phyloP scores from a whole-genome alignment of 306 rosid species.

The Vigna unguiculata region DNA sequence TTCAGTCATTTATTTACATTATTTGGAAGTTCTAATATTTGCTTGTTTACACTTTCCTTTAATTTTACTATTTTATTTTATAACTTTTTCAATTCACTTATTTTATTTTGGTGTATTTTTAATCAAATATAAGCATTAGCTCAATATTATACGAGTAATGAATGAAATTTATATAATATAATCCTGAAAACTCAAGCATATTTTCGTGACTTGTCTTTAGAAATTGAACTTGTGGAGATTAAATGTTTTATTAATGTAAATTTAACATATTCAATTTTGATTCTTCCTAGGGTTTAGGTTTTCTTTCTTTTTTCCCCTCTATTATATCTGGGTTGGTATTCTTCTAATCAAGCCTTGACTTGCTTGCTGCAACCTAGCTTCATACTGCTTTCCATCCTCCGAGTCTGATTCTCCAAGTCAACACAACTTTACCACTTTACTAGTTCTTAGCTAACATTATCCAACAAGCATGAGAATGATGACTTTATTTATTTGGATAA shows the following conservation, averaged over 20 bases:
- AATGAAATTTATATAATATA: too few species aligned
- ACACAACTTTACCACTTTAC: slow-evolving; percentile 4
- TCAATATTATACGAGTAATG: too few species aligned
- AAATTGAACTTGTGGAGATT: slow-evolving; percentile 50
- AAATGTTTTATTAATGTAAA: too few species aligned
- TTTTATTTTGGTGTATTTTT: too few species aligned
- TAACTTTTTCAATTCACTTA: too few species aligned
- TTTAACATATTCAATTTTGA: slow-evolving; percentile 64
- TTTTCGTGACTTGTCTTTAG: too few species aligned
- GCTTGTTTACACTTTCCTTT: too few species aligned
- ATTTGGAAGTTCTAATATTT: too few species aligned
- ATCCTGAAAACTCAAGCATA: too few species aligned
- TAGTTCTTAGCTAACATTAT: neutral
- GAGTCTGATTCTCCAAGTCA: slow-evolving; percentile 25
- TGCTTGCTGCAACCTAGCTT: slow-evolving; percentile 1
- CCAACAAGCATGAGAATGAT: slow-evolving; percentile 33
- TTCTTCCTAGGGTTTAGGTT: slow-evolving; percentile 37
- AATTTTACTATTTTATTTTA: too few species aligned
- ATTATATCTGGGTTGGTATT: slow-evolving; percentile 1
- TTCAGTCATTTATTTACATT: too few species aligned
- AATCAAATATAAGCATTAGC: too few species aligned
- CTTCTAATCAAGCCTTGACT: slow-evolving; percentile 20
- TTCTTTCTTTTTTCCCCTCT: neutral
- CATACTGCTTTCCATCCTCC: slow-evolving; percentile 10
- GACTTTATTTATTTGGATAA: neutral